Base-by-base conservation (phyloP, 2,329 filamentous ascomycete genomes). In the Leptosphaerulina australis region DNA sequence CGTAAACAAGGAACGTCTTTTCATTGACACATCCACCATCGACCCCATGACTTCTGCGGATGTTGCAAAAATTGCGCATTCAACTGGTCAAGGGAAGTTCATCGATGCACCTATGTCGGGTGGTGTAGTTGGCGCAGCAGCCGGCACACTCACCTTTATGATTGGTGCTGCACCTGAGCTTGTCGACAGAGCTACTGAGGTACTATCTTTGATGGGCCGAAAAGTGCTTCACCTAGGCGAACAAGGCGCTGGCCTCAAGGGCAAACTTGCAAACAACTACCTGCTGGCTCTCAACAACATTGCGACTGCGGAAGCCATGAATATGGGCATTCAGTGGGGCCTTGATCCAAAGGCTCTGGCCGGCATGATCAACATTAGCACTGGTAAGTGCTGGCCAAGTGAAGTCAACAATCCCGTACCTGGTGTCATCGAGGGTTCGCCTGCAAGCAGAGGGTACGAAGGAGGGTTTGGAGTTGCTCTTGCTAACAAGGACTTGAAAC, bases 91-190 rank as follows among this genome's bases (percentile, higher is more conserved):
- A 68, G 90, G 90, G 44, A 81, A 81, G 43, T 97, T 97, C 67
- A 86, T 97, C 50, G 94, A 99, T 70, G 93, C 94, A 3, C 94
- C 94, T 34, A 96, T 99, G 88, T 97, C 93, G 0, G 94, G 94
- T 37, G 94, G 94, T 40, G 92, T 97, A 0, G 91, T 97, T 4
- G 94, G 93, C 33, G 94, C 94, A 9, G 81, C 85, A 5, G 91
- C 91, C 10, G 94, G 88, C 25, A 92, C 91, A 0, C 79, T 99
- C 50, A 96, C 92, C 0, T 99, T 99, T 72, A 97, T 99, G 94
- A 85, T 97, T 47, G 94, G 94, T 33, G 82, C 87, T 5, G 79
- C 85, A 0, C 68, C 77, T 1, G 76, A 81, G 3, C 71, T 89
- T 0, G 78, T 94, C 1, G 75, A 84, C 1, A 81, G 83, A 9